phyloP scores from a whole-genome alignment of 805 yeast species.

The Cyberlindnera maclurae region DNA sequence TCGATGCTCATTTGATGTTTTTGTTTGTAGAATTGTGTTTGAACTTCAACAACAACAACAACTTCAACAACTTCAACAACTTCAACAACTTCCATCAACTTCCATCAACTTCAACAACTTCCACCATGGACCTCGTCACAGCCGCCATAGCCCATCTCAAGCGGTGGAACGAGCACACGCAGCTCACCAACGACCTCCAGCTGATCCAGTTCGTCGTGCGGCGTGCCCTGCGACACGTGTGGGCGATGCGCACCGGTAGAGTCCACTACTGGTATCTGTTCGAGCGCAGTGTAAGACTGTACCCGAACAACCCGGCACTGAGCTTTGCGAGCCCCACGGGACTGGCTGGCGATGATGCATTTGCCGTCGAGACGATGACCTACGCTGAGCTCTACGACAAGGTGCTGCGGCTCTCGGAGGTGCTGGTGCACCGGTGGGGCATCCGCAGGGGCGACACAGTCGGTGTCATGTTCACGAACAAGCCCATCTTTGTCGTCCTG shows the following conservation, averaged over 20 bases:
- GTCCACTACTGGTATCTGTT: slow-evolving; percentile 62
- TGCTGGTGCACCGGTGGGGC: slow-evolving; percentile 56
- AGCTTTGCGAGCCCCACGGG: slow-evolving; percentile 41
- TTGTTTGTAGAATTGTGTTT: too few species aligned
- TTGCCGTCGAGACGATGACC: slow-evolving; percentile 55
- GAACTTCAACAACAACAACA: too few species aligned
- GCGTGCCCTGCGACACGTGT: slow-evolving; percentile 13
- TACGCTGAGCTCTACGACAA: slow-evolving; percentile 62
- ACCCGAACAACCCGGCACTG: slow-evolving; percentile 53
- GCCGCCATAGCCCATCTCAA: background rate
- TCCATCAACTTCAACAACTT: too few species aligned
- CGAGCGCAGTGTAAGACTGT: slow-evolving; percentile 43
- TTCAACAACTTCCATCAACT: too few species aligned
- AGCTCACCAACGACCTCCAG: slow-evolving; percentile 8
- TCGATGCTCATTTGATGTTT: too few species aligned
- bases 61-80: too few species aligned
- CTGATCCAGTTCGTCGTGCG: slow-evolving; percentile 18
- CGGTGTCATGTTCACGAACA: slow-evolving; percentile 73
- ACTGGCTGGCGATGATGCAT: slow-evolving; percentile 43
- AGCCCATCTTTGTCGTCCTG: slow-evolving; percentile 69
- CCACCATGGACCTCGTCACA: too few species aligned
- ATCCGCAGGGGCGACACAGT: slow-evolving; percentile 61
- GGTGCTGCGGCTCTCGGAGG: slow-evolving; percentile 57
- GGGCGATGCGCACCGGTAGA: slow-evolving; percentile 5
- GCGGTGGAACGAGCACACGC: slow-evolving; percentile 5